Evolutionary conservation across 192 early-diverging fungal species (phyloP), one percentile per base, ranked within the genome.

Genomic region (Mortierella antarctica): DNA sequence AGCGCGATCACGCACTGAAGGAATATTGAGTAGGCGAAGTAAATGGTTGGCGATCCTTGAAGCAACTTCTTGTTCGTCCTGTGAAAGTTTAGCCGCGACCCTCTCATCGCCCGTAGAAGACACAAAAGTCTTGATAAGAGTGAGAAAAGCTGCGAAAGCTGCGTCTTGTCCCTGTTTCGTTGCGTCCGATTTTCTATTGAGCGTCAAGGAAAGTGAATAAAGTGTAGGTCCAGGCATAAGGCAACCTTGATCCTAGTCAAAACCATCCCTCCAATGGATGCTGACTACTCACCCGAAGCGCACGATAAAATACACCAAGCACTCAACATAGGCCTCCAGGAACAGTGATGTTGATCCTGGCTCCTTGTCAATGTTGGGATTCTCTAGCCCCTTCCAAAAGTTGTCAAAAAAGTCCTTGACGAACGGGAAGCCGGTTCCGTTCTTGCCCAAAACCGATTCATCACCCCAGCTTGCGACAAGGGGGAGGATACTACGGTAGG

Each of bases 401-500:
- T 82, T 84, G 2, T 73, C 71, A 70, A 94, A 93, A 83, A 94
- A 86, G 53, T 91, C 87, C 23, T 72, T 73, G 45, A 82, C 82
- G 54, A 93, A 89, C 5, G 75, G 77, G 15, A 70, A 70, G 46
- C 73, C 84, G 6, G 67, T 73, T 39, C 68, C 67, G 31, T 82
- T 73, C 79, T 82, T 71, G 60, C 65, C 67, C 14, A 85, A 18
- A 14, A 74, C 60, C 40, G 73, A 75, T 14, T 67, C 73, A 51
- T 70, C 82, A 4, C 49, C 46, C 72, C 69, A 83, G 48, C 67
- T 71, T 21, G 72, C 68, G 48, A 97, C 71, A 9, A 97, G 78
- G 1, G 93, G 89, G 59, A 96, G 76, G 49, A 98, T 81, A 49
- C 93, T 92, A 8, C 95, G 93, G 67, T 92, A 97, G 1, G 93